Percentiles rank a stretch among this genome's conserved stretches.
phyloP scores from a whole-genome alignment of 139 green algal species.

The Chlamydomonas applanata region DNA sequence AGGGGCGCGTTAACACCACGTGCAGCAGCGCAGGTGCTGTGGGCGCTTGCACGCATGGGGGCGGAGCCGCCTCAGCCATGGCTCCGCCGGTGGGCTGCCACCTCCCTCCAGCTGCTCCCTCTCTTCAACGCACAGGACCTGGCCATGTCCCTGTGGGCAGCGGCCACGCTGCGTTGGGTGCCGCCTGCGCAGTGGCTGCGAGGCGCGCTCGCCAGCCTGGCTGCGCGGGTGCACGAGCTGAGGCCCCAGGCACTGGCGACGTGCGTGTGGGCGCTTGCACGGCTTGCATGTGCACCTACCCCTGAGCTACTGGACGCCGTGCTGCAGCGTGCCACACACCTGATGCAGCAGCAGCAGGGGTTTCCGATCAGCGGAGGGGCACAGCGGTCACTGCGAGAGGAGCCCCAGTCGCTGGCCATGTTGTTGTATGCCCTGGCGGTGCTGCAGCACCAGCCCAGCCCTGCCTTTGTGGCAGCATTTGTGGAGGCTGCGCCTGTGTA shows the following conservation, averaged over 20 bases:
- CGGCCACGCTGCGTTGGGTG: background rate
- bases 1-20: background rate
- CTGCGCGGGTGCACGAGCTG: background rate
- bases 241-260: background rate
- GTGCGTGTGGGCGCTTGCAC: background rate
- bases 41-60: background rate
- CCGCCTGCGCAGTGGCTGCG: background rate
- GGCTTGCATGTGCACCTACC: background rate
- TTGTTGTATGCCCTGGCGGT: background rate
- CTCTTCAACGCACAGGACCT: constrained; percentile 1
- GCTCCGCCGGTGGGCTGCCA: background rate
- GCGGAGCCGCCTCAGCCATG: background rate
- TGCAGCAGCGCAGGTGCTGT: background rate
- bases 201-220: background rate
- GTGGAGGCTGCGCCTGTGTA: background rate
- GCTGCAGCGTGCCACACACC: background rate
- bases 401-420: constrained; percentile 3
- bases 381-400: background rate
- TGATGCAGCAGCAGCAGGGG: background rate
- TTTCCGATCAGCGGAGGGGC: background rate
- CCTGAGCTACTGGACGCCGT: background rate
- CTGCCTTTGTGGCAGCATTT: background rate
- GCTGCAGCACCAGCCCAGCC: background rate
- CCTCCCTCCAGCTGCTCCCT: background rate
- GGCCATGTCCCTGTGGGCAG: background rate